Conservation (phyloP, 192 early-diverging fungal species). For the Coemansia sp. region DNA sequence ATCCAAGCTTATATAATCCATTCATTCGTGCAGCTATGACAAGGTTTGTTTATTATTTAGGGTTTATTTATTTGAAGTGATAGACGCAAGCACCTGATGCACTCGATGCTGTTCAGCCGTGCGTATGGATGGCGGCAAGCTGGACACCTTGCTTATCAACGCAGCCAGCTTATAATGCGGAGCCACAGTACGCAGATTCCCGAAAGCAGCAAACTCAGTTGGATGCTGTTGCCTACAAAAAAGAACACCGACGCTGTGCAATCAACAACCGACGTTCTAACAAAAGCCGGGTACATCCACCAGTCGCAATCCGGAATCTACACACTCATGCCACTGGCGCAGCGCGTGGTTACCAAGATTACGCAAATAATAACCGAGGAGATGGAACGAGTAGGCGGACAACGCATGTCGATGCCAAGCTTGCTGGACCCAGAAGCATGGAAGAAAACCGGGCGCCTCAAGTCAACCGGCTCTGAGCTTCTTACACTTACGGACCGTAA, state of each 20-base stretch:
- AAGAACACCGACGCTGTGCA: constrained; percentile 11
- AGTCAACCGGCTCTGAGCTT: constrained; percentile 64
- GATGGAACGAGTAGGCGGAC: constrained; percentile 71
- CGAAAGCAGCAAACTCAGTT: constrained; percentile 31
- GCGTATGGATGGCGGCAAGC: no score
- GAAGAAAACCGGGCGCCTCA: constrained; percentile 80
- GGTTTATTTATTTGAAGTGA: no score
- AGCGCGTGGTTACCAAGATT: constrained; percentile 73
- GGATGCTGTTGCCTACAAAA: constrained; percentile 52
- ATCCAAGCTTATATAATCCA: no score
- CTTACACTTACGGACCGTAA: constrained; percentile 82
- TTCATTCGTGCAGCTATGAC: no score
- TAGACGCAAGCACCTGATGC: no score
- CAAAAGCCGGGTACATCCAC: constrained; percentile 54
- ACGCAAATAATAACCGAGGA: constrained; percentile 80
- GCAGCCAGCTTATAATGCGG: no score
- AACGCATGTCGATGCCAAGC: constrained; percentile 71
- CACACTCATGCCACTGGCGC: constrained; percentile 78
- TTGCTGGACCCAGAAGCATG: constrained; percentile 69
- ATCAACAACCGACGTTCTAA: constrained; percentile 31
- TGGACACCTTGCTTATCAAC: no score
- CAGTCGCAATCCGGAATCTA: constrained; percentile 87
- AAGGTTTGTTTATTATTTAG: no score
- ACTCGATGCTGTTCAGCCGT: no score
- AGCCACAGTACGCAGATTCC: constrained; percentile 20